Evolutionary conservation across 2,329 filamentous ascomycete genomes (phyloP), one percentile per base, ranked within the genome.

Genomic region (Xylariales sp.): DNA sequence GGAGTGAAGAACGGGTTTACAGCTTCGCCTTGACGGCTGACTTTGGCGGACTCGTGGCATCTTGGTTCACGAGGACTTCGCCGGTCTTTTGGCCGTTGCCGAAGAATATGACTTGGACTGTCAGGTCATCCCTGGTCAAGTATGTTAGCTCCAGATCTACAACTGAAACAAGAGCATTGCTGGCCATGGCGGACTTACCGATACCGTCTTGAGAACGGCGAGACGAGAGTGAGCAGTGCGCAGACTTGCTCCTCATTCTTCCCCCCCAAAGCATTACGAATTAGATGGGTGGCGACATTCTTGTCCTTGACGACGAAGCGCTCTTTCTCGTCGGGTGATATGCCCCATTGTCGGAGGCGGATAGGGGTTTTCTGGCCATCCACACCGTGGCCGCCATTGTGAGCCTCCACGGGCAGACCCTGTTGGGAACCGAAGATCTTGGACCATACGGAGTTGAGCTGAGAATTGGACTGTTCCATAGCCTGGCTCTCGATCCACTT

Each of bases 51-150:
- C 85, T 87, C 46, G 84, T 95, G 2, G 93, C 93, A 57, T 96
- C 91, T 49, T 84, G 73, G 64, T 97, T 98, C 44, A 95, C 63
- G 4, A 84, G 78, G 4, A 97, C 84, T 48, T 84, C 83, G 25
- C 90, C 89, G 21, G 76, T 85, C 60, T 82, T 82, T 40, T 82
- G 71, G 25, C 84, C 80, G 52, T 95, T 80, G 46, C 93, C 93
- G 56, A 98, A 98, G 75, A 98, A 98, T 58, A 98, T 95, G 46
- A 98, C 93, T 63, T 98, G 88, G 12, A 98, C 91, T 0, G 93
- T 98, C 48, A 98, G 69, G 60, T 98, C 93, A 60, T 98, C 93
- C 52, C 88, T 91, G 46, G 32, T 31, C n/a, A 3, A 31, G 5
- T 20, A 34, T 27, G 32, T 46, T 19, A 12, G 38, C 19, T 10